Evolutionary conservation across 371 early-diverging fungal species (phyloP), one percentile per base, ranked within the genome.

Genomic region (Thermomucor indicae-seudaticae): DNA sequence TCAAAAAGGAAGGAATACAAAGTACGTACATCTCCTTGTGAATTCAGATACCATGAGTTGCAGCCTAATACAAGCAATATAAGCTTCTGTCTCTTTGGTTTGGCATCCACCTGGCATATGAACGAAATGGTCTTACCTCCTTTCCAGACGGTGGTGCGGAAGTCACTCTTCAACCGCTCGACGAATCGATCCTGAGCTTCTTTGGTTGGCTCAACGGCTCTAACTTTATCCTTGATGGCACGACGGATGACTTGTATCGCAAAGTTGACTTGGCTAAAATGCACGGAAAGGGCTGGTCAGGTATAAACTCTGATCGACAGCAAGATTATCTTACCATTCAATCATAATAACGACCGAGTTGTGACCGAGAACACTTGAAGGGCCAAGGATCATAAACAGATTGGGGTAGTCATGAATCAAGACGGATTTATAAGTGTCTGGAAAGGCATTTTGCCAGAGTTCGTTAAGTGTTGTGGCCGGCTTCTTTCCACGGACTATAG

Each of bases 381-480:
- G 75, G 14, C 72, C 78, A 10, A 73, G 51, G 7, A 71, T 23
- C 10, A 62, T 11, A 41, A 71, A 78, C 1, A 70, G 52, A 50
- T 78, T 78, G 31, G 78, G 78, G 38, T 67, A 78, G 10, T 56
- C 62, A 42, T 60, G 44, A 10, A 65, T 39, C 4, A 51, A 47
- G 2, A 57, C 51, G 1, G 64, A 54, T 32, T 59, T 57, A 53
- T 67, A 79, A 3, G 66, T 61, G 22, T 60, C 55, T 7, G 57
- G 58, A 40, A 51, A 56, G 16, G 47, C 47, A 7, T 32, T 35
- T 6, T 4, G 0, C 67, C 62, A 67, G 27, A 47, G 23, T n/a
- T 57, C 55, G 12, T 53, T 53, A 25, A 67, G 32, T 3, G 43
- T 30, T 22, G n/a, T 37, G 14, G 34, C 38, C 44, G 22, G n/a